These are phyloP conservation scores for Tetrastigma voinierianum DNA, from an alignment of 164 flowering plant species.

Conservation along the genomic window DNA sequence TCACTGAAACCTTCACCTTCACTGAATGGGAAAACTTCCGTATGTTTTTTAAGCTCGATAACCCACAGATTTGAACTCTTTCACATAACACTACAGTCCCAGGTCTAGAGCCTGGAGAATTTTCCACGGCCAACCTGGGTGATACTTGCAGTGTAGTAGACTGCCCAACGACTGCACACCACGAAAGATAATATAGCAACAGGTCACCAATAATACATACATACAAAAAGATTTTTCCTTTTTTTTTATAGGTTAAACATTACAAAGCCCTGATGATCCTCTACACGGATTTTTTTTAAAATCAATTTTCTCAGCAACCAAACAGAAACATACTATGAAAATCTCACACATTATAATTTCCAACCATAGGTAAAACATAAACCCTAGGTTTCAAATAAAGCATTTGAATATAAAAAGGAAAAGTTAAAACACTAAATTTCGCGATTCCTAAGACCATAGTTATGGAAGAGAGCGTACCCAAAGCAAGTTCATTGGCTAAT, in stretches of 20 bases:
- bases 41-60: constrained; percentile 55
- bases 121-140: constrained; percentile 42
- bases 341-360: no score
- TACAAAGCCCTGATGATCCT: no score
- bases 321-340: no score
- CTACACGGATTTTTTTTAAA: no score
- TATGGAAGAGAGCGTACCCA: constrained; percentile 19
- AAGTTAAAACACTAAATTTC: constrained; percentile 18
- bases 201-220: background rate
- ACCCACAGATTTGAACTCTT: constrained; percentile 62
- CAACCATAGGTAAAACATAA: no score
- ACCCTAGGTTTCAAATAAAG: no score
- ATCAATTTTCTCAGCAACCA: no score
- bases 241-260: no score
- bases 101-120: constrained; percentile 65
- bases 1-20: constrained; percentile 45
- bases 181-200: background rate
- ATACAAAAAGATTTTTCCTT: background rate
- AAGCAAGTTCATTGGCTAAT: constrained; percentile 15
- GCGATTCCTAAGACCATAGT: background rate
- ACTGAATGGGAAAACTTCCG: constrained; percentile 58
- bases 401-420: no score
- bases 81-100: constrained; percentile 45
- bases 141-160: constrained; percentile 39
- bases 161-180: constrained; percentile 48